phyloP scores from a whole-genome alignment of 805 yeast genomes.

The Wickerhamiella shivajii region DNA sequence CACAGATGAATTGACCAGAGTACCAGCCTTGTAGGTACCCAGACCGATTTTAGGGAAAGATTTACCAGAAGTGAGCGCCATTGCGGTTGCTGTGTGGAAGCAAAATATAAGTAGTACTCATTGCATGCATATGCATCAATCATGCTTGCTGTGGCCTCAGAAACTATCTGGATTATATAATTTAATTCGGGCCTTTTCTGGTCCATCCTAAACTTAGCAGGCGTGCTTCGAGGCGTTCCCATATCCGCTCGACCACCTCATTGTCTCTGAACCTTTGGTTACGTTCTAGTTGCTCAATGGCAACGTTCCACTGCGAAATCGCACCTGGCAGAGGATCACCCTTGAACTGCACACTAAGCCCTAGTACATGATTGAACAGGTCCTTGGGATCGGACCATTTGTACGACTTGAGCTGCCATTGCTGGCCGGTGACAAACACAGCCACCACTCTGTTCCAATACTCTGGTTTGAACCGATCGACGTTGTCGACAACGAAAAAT shows the following conservation, averaged over 20 bases:
- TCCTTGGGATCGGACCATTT: slow-evolving; percentile 67
- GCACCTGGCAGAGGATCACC: slow-evolving; percentile 69
- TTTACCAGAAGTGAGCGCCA: no score
- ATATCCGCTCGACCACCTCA: slow-evolving; percentile 69
- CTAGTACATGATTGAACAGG: slow-evolving; percentile 71
- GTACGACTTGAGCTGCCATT: slow-evolving; percentile 90
- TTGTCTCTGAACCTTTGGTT: slow-evolving; percentile 75
- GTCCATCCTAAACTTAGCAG: slow-evolving; percentile 52
- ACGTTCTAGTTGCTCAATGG: slow-evolving; percentile 62
- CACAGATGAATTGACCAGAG: no score
- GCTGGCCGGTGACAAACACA: slow-evolving; percentile 90
- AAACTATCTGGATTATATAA: no score
- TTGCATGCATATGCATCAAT: no score
- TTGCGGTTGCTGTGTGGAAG: no score
- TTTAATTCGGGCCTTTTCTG: no score
- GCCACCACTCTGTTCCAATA: slow-evolving; percentile 97
- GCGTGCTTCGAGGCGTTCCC: slow-evolving; percentile 70
- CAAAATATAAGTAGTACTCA: no score
- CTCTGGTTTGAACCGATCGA: slow-evolving; percentile 82
- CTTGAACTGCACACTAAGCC: slow-evolving; percentile 60
- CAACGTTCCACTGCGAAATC: slow-evolving; percentile 80
- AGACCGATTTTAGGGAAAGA: no score
- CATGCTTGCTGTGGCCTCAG: no score
- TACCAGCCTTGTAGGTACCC: no score
- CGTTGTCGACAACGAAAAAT: slow-evolving; percentile 74